Evolutionary conservation across 164 flowering plant genomes (phyloP).

Genomic region (Nymphaea thermarum): DNA sequence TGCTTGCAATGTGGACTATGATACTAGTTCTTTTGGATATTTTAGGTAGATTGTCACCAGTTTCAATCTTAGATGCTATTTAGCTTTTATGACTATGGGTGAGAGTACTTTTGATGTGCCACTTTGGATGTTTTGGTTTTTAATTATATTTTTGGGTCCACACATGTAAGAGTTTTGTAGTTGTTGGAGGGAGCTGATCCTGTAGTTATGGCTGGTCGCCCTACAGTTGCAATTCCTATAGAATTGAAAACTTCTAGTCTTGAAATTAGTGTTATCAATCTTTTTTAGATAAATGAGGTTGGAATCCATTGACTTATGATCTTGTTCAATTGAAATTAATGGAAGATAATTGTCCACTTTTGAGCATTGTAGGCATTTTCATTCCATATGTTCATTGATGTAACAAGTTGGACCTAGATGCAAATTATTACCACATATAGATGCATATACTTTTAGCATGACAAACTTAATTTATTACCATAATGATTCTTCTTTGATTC

Average conservation of each 20-base stretch:
- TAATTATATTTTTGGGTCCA: not conserved
- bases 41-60: too few species aligned
- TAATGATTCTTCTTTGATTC: too few species aligned
- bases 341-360: not conserved
- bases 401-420: conserved; percentile 78
- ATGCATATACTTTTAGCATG: too few species aligned
- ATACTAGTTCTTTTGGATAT: too few species aligned
- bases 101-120: too few species aligned
- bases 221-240: conserved; percentile 97
- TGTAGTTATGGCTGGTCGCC: conserved; percentile 87
- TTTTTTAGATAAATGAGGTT: conserved; percentile 98
- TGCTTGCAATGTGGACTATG: too few species aligned
- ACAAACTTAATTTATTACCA: too few species aligned
- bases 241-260: conserved; percentile 93
- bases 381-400: conserved; percentile 85
- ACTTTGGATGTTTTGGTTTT: not conserved
- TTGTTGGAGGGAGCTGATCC: conserved; percentile 87
- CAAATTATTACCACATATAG: conserved; percentile 13
- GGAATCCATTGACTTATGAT: not conserved
- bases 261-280: conserved; percentile 72
- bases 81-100: too few species aligned
- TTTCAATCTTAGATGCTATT: too few species aligned
- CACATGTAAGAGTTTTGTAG: conserved; percentile 66
- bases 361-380: conserved; percentile 63
- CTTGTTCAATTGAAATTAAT: not conserved